Percentiles rank a stretch among this genome's conserved stretches.
Conservation (phyloP, 495 filamentous ascomycete genomes). For the Poronia punctata region DNA sequence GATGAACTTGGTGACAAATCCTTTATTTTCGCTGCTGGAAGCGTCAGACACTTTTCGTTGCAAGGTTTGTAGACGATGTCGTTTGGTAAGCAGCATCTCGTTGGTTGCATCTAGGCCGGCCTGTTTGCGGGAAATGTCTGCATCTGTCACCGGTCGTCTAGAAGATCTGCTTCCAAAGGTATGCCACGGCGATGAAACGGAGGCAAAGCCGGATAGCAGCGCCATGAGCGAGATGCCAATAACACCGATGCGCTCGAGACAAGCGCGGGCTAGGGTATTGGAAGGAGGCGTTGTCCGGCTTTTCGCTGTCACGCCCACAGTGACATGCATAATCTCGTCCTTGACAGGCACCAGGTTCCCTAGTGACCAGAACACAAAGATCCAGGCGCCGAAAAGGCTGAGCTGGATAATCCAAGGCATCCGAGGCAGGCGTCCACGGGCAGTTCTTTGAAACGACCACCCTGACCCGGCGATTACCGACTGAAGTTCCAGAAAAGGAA, state of each 20-base stretch:
- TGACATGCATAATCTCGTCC: slow-evolving; percentile 26
- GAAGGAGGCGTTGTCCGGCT: slow-evolving; percentile 14
- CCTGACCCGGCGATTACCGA: slow-evolving; percentile 54
- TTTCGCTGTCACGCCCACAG: slow-evolving; percentile 15
- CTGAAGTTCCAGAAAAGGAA: slow-evolving; percentile 65
- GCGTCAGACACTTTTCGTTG: slow-evolving; percentile 54
- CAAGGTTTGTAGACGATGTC: slow-evolving; percentile 56
- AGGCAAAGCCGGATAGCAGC: slow-evolving; percentile 72
- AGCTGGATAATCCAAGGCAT: slow-evolving; percentile 54
- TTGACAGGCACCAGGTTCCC: slow-evolving; percentile 57
- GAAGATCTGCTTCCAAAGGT: slow-evolving; percentile 55
- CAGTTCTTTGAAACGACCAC: slow-evolving; percentile 48
- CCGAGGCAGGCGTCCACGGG: slow-evolving; percentile 37
- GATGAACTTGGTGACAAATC: slow-evolving; percentile 62
- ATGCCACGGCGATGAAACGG: slow-evolving; percentile 74
- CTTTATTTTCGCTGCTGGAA: slow-evolving; percentile 31
- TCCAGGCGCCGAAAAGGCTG: slow-evolving; percentile 53
- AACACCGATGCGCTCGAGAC: slow-evolving; percentile 69
- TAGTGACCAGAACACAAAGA: slow-evolving; percentile 66
- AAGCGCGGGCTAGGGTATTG: slow-evolving; percentile 53
- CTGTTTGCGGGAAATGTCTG: slow-evolving; percentile 63
- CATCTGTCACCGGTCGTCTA: slow-evolving; percentile 53
- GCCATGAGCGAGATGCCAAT: slow-evolving; percentile 81
- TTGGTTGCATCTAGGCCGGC: slow-evolving; percentile 66
- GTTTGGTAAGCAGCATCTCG: slow-evolving; percentile 66